Base-by-base conservation (phyloP, 371 early-diverging fungal genomes). In the Agmasoma carcini region DNA sequence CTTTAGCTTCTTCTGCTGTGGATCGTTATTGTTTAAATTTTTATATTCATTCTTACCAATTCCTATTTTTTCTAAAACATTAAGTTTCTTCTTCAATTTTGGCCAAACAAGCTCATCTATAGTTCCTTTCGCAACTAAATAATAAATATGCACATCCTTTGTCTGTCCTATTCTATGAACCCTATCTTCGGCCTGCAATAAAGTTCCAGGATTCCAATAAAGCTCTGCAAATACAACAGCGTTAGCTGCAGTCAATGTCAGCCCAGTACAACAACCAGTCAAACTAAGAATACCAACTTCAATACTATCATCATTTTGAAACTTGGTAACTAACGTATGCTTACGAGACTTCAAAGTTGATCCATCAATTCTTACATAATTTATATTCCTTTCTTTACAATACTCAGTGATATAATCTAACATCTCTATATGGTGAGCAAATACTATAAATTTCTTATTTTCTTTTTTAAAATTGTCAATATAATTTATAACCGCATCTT, bases 141-240 rank as follows among this genome's bases (percentile, higher is more conserved):
- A 82, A 63, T 78, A 77, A 36, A 80, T 66, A 45, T 77, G 70
- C 5, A 82, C 80, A 39, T 52, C 55, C 3, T 64, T 68, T 22
- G 55, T 46, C 44, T 79, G 74, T 17, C 81, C 81, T 26, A 80
- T 79, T 47, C 81, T 66, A 50, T 78, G 77, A 33, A 77, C 67
- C 25, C 79, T 70, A 63, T 79, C 78, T 65, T 74, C 74, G 31
- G 74, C 74, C 47, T 74, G 81, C n/a, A 80, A 57, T 12, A 80
- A 30, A 34, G 74, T 72, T 6, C 79, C 80, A 0, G 82, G 82
- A 25, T 77, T 80, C 81, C 80, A 81, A 36, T 67, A 79, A n/a
- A 82, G 61, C 59, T 82, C 82, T 26, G 80, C 80, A 72, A 82
- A 82, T 22, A 82, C 48, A 1, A 81, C 81, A 5, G 69, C 36